phyloP scores from a whole-genome alignment of 345 rosid species.

The Hibiscus syriacus region DNA sequence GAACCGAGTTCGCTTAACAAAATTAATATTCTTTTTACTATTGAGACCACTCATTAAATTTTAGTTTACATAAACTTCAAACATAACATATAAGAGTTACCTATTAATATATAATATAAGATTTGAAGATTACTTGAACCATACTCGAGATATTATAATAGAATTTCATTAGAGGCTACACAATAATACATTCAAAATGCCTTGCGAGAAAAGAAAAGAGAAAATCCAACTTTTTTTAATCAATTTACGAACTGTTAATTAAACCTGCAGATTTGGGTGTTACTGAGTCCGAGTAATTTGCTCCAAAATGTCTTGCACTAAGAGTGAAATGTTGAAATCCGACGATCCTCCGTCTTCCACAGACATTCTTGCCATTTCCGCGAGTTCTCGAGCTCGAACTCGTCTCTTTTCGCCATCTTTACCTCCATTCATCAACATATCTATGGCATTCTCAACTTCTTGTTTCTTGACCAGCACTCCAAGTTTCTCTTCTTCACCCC shows the following conservation, averaged over 20 bases:
- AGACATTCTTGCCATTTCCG: slow-evolving; percentile 33
- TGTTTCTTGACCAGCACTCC: slow-evolving; percentile 56
- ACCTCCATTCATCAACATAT: slow-evolving; percentile 36
- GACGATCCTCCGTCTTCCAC: slow-evolving; percentile 58
- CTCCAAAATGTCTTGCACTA: slow-evolving; percentile 35
- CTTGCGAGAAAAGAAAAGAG: not conserved
- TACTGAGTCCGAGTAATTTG: not conserved
- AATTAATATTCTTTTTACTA: no score
- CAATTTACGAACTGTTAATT: not conserved
- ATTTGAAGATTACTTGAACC: not conserved
- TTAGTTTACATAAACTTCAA: no score
- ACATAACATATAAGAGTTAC: no score
- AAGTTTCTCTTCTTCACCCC: slow-evolving; percentile 67
- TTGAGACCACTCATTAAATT: no score
- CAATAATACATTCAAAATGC: not conserved
- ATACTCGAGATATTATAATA: not conserved
- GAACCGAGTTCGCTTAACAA: no score
- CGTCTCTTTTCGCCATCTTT: slow-evolving; percentile 41
- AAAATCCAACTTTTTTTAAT: not conserved
- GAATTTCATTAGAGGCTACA: no score
- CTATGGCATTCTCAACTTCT: slow-evolving; percentile 35
- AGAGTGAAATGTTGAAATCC: slow-evolving; percentile 22
- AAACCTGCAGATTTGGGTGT: not conserved
- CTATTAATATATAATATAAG: not conserved
- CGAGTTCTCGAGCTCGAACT: slow-evolving; percentile 34